Conservation (phyloP, 73 alveolate species). For the Uronychia binucleata region DNA sequence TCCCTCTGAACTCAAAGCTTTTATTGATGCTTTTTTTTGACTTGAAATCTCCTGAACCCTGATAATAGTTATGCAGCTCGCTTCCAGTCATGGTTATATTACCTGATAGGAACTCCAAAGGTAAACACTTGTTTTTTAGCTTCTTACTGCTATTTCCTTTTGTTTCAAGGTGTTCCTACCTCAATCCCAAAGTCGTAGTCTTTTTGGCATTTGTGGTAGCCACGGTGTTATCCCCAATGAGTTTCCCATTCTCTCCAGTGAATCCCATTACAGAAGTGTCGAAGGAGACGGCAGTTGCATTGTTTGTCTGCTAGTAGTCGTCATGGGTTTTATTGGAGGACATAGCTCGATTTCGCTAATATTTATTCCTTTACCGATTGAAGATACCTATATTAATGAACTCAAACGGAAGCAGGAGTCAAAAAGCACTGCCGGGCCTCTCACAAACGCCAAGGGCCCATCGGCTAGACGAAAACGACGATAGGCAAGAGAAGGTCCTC, state of each 20-base stretch:
- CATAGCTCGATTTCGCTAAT: neutral
- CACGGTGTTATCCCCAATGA: neutral
- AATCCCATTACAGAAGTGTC: neutral
- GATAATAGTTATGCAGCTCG: neutral
- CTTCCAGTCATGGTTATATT: neutral
- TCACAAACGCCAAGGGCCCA: neutral
- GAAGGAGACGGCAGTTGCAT: neutral
- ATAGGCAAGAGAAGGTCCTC: neutral
- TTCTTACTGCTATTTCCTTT: neutral
- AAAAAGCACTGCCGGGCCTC: neutral
- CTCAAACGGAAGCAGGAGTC: neutral
- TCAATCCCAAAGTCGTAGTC: neutral
- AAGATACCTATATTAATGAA: neutral
- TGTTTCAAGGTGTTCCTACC: neutral
- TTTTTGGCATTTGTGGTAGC: neutral
- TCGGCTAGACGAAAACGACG: neutral
- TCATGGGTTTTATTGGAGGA: neutral
- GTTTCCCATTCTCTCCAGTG: neutral
- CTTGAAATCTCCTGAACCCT: neutral
- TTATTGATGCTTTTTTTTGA: neutral
- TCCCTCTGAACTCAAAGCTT: neutral
- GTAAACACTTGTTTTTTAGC: neutral
- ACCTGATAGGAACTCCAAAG: neutral
- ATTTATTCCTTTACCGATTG: neutral
- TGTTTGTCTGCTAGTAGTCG: neutral